phyloP scores from a whole-genome alignment of 2,329 filamentous ascomycete species.

The Dichotomopilus funicola region DNA sequence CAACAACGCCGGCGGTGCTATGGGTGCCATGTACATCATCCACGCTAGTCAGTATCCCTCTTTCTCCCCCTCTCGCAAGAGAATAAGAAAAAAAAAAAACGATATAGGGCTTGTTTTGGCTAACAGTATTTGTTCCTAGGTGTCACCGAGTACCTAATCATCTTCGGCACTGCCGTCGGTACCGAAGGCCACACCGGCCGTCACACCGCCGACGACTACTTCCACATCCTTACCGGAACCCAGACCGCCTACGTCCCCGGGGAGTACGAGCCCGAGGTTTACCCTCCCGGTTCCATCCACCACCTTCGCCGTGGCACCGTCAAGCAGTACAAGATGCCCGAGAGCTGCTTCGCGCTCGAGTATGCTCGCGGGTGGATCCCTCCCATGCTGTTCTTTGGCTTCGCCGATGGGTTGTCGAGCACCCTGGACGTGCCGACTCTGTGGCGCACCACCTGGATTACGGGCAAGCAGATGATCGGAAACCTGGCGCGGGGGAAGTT shows the following conservation, averaged over 20 bases:
- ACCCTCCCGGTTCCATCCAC: slow-evolving; percentile 63
- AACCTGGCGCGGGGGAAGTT: slow-evolving; percentile 69
- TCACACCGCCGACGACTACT: slow-evolving; percentile 91
- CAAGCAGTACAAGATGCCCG: slow-evolving; percentile 80
- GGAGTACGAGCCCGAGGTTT: slow-evolving; percentile 61
- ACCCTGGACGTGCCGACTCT: slow-evolving; percentile 81
- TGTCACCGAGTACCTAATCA: slow-evolving; percentile 83
- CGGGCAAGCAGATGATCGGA: slow-evolving; percentile 66
- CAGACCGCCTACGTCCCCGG: slow-evolving; percentile 70
- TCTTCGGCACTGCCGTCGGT: slow-evolving; percentile 76
- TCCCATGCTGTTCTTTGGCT: slow-evolving; percentile 86
- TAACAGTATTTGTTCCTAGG: slow-evolving; percentile 32
- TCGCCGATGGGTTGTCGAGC: slow-evolving; percentile 70
- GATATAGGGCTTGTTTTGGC: not conserved
- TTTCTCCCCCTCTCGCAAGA: not conserved
- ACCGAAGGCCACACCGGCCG: slow-evolving; percentile 85
- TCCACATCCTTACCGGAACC: slow-evolving; percentile 77
- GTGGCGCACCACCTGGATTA: slow-evolving; percentile 70
- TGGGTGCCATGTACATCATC: slow-evolving; percentile 87
- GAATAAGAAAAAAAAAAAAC: not conserved
- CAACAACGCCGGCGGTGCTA: slow-evolving; percentile 85
- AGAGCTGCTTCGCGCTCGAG: slow-evolving; percentile 72
- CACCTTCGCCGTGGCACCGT: slow-evolving; percentile 63
- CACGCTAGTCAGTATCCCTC: slow-evolving; percentile 62
- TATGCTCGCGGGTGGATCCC: slow-evolving; percentile 87